Evolutionary conservation across 805 yeast species (phyloP).

Genomic region (Saccharomycopsis selenospora): DNA sequence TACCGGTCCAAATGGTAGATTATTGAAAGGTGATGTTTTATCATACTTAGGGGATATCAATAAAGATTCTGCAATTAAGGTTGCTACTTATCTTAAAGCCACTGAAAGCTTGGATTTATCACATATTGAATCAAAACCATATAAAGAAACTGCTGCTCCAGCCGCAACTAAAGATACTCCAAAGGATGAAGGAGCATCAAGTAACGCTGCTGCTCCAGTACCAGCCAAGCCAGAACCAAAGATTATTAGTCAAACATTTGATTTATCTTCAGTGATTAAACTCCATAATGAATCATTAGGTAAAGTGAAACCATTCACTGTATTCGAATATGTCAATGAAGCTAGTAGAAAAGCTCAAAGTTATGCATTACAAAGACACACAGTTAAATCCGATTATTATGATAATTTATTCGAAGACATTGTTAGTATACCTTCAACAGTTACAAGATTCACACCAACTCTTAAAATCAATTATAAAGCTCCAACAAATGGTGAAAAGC

Average conservation of each 20-base stretch:
- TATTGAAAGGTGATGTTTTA: constrained; percentile 86
- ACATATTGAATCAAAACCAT: constrained; percentile 45
- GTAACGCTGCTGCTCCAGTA: constrained; percentile 22
- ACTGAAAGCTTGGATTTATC: constrained; percentile 65
- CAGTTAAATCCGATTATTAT: constrained; percentile 38
- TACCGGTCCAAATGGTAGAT: constrained; percentile 82
- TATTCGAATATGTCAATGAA: constrained; percentile 32
- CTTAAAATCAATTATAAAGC: constrained; percentile 27
- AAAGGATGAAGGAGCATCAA: constrained; percentile 19
- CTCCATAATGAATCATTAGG: constrained; percentile 27
- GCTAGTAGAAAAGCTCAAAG: constrained; percentile 42
- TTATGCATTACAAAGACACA: constrained; percentile 34
- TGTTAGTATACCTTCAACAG: constrained; percentile 37
- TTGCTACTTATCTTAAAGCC: constrained; percentile 50
- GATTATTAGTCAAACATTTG: constrained; percentile 29
- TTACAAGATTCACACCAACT: constrained; percentile 38
- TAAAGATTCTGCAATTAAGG: constrained; percentile 40
- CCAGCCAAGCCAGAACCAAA: constrained; percentile 31
- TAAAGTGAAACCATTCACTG: constrained; percentile 27
- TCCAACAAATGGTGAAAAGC: constrained; percentile 18
- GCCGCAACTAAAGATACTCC: constrained; percentile 21
- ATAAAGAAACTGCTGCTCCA: constrained; percentile 18
- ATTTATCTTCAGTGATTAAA: constrained; percentile 23
- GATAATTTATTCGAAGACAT: constrained; percentile 58
- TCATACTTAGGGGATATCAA: constrained; percentile 74